Evolutionary conservation across 331 rosid genomes (phyloP), one percentile per base, ranked within the genome.

Genomic region (Malus hybrid): DNA sequence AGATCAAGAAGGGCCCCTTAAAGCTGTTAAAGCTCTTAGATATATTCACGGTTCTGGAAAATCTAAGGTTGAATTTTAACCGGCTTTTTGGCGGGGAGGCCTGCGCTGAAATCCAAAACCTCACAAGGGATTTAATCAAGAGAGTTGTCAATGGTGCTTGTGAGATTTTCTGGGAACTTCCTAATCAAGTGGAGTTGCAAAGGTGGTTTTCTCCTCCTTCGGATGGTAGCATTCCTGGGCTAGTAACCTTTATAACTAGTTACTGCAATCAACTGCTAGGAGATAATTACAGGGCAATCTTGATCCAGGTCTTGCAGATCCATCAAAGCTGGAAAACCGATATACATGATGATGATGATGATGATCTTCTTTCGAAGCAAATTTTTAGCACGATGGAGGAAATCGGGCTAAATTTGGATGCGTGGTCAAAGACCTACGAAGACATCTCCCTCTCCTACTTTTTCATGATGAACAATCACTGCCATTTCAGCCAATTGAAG

Each of bases 391-490:
- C 83, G 32, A 84, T 92, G 72, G 89, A 85, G 84, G 96, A 92
- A 78, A 86, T 90, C 14, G 91, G 88, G 2, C 69, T 88, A 14
- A 92, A 88, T 76, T 84, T 95, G 65, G 99, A 95, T 73, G 55
- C 82, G 44, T 95, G 98, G 98, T 88, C 97, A 15, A 92, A 89
- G 80, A 78, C 82, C 59, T 89, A 92, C 56, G 89, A 79, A 69
- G 96, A 92, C 48, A 72, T 81, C 57, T 88, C 86, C n/a, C 77
- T 88, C 46, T 85, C 98, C 55, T 88, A 88, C 81, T 69, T 88
- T 61, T 95, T 95, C 83, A 92, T 95, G 99, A 95, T 95, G 98
- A 95, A 92, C 72, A 90, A 92, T 63, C 98, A 95, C 74, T 92
- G 91, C 59, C 91, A 90, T 81, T 89, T 95, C 73, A 71, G 81